These are phyloP conservation scores for Plasmodiophora brassicae DNA, from an alignment of 208 protist species.

Conservation along the genomic window DNA sequence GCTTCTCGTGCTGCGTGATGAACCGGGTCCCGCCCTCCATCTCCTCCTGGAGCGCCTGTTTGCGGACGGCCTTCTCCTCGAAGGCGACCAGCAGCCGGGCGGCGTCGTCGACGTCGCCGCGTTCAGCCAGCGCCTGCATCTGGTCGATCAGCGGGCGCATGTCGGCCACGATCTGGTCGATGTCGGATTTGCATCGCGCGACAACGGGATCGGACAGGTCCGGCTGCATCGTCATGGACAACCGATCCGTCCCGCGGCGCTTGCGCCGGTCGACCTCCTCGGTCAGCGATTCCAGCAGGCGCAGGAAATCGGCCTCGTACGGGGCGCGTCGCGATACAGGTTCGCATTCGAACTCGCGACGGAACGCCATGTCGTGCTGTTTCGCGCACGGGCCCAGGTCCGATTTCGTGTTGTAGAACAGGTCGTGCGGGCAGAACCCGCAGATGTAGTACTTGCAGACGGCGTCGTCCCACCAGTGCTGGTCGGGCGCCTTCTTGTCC, in stretches of 20 bases:
- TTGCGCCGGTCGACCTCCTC: constrained; percentile 17
- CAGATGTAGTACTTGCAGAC: constrained; percentile 35
- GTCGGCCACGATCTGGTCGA: neutral
- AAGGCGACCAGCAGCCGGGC: neutral
- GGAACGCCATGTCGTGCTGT: neutral
- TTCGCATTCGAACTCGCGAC: neutral
- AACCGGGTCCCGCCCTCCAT: neutral
- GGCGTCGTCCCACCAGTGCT: constrained; percentile 27
- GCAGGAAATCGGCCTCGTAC: neutral
- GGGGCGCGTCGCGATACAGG: neutral
- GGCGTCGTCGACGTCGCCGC: neutral
- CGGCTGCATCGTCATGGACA: neutral
- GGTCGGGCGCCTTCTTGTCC: neutral
- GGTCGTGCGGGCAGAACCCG: constrained; percentile 33
- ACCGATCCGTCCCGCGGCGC: neutral
- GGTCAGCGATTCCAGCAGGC: neutral
- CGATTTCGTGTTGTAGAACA: constrained; percentile 13
- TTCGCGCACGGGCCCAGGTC: constrained; percentile 11
- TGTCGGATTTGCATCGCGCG: neutral
- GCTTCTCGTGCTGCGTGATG: constrained; percentile 7
- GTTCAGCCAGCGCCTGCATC: neutral
- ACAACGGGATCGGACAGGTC: neutral
- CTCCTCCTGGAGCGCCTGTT: neutral
- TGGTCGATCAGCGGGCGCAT: neutral
- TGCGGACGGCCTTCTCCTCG: neutral